phyloP scores from a whole-genome alignment of 208 protist genomes.

The Leishmania guyanensis region DNA sequence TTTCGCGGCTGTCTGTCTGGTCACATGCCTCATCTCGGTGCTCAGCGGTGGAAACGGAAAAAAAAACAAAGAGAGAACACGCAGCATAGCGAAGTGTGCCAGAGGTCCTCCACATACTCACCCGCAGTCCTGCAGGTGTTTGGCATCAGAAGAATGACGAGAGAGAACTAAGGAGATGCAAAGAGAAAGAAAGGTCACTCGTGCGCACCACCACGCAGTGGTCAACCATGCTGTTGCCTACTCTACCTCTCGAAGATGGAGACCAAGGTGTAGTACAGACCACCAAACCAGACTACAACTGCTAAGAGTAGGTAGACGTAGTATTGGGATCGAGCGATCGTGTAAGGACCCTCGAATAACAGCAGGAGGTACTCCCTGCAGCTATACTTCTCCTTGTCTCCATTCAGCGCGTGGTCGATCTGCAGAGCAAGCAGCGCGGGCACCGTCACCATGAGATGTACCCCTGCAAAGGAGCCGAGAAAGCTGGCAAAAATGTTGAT shows the following conservation, averaged over 20 bases:
- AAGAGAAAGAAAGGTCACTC: not conserved
- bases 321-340: constrained; percentile 35
- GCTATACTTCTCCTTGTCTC: constrained; percentile 30
- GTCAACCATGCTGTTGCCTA: not conserved
- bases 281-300: constrained; percentile 49
- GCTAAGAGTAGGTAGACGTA: constrained; percentile 63
- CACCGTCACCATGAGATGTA: constrained; percentile 84
- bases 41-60: not conserved
- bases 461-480: constrained; percentile 73
- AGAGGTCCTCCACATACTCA: not conserved
- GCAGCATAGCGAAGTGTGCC: not conserved
- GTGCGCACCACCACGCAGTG: too few species aligned
- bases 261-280: constrained; percentile 49
- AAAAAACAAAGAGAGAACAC: not conserved
- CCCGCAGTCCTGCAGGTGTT: not conserved
- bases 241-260: constrained; percentile 20
- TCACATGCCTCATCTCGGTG: not conserved
- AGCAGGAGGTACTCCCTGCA: constrained; percentile 46
- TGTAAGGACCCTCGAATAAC: constrained; percentile 48
- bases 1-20: not conserved
- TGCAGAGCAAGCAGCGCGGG: constrained; percentile 62
- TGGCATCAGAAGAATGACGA: not conserved
- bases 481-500: constrained; percentile 83
- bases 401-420: constrained; percentile 44
- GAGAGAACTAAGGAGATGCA: not conserved